Percentiles rank a stretch among this genome's conserved stretches.
Evolutionary conservation across 1,284 basidiomycete species (phyloP).

Genomic region (Apiotrichum sp.): DNA sequence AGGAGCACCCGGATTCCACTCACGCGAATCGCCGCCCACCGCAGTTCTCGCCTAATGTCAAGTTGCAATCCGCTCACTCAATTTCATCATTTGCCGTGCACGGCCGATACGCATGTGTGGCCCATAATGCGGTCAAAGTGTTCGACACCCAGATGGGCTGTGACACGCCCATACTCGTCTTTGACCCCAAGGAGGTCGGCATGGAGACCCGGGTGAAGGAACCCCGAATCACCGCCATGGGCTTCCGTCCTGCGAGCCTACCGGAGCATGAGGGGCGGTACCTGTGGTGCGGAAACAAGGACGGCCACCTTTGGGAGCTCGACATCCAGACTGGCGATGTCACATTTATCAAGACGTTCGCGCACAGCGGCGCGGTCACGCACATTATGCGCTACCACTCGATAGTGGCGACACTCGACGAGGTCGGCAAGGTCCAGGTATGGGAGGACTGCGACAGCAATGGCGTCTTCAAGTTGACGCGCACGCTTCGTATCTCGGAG

Average conservation of each 20-base stretch:
- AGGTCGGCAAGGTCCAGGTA: constrained; percentile 70
- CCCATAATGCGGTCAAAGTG: constrained; percentile 59
- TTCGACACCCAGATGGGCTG: constrained; percentile 44
- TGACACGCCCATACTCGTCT: constrained; percentile 45
- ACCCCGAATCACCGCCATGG: constrained; percentile 64
- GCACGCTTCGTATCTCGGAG: constrained; percentile 67
- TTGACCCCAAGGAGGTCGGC: constrained; percentile 61
- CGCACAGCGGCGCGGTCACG: constrained; percentile 62
- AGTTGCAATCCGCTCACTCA: constrained; percentile 38
- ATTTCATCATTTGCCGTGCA: constrained; percentile 56
- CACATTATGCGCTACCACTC: constrained; percentile 65
- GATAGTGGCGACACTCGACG: constrained; percentile 72
- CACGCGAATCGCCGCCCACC: constrained; percentile 76
- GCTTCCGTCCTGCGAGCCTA: constrained; percentile 60
- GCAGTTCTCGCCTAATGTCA: constrained; percentile 41
- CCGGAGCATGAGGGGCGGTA: constrained; percentile 49
- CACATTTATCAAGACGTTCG: constrained; percentile 55
- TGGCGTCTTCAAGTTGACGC: constrained; percentile 44
- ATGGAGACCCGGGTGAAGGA: constrained; percentile 57
- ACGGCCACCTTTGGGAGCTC: constrained; percentile 75
- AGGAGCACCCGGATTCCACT: constrained; percentile 72
- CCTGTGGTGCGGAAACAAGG: constrained; percentile 81
- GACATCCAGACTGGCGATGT: constrained; percentile 61
- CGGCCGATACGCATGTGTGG: constrained; percentile 60
- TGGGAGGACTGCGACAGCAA: constrained; percentile 48